A percentile compares a stretch with the other conserved stretches of the same genome.
Evolutionary conservation across 1,284 basidiomycete genomes (phyloP).

Genomic region (Tylopilus orsonianus): DNA sequence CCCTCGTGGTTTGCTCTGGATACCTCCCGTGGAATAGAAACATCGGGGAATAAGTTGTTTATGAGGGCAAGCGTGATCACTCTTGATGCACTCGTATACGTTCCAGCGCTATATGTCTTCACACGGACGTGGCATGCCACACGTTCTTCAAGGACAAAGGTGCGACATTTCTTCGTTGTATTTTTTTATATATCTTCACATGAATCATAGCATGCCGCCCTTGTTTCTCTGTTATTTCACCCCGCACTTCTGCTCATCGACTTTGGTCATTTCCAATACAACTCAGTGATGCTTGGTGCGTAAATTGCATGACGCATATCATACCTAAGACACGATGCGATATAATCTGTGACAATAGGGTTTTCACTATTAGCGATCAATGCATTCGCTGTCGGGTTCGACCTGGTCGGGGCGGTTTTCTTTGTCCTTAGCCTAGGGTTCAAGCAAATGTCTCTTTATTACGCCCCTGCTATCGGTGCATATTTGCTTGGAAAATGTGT

Average conservation of each 20-base stretch:
- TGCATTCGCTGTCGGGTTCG: slow-evolving; percentile 65
- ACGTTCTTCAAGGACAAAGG: slow-evolving; percentile 72
- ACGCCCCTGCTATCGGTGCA: slow-evolving; percentile 84
- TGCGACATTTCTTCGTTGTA: slow-evolving; percentile 30
- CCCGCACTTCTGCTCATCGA: slow-evolving; percentile 85
- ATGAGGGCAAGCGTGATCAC: slow-evolving; percentile 79
- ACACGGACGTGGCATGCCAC: slow-evolving; percentile 59
- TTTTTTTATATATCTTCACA: neutral
- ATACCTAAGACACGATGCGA: neutral
- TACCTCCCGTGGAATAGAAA: slow-evolving; percentile 77
- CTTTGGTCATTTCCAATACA: slow-evolving; percentile 93
- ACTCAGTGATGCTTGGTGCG: slow-evolving; percentile 84
- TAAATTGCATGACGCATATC: slow-evolving; percentile 19
- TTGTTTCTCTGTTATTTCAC: slow-evolving; percentile 77
- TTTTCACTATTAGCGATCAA: slow-evolving; percentile 71
- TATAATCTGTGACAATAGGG: slow-evolving; percentile 40
- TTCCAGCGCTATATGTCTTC: slow-evolving; percentile 72
- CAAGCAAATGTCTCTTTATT: slow-evolving; percentile 96
- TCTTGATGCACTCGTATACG: slow-evolving; percentile 72
- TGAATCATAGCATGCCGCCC: slow-evolving; percentile 59
- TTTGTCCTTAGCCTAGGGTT: slow-evolving; percentile 86
- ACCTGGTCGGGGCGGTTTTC: slow-evolving; percentile 75
- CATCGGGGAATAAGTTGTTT: slow-evolving; percentile 64
- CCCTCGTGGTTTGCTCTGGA: slow-evolving; percentile 76
- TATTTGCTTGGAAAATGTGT: slow-evolving; percentile 84